phyloP scores from a whole-genome alignment of 1,284 basidiomycete species.

The Apiotrichum domesticum region DNA sequence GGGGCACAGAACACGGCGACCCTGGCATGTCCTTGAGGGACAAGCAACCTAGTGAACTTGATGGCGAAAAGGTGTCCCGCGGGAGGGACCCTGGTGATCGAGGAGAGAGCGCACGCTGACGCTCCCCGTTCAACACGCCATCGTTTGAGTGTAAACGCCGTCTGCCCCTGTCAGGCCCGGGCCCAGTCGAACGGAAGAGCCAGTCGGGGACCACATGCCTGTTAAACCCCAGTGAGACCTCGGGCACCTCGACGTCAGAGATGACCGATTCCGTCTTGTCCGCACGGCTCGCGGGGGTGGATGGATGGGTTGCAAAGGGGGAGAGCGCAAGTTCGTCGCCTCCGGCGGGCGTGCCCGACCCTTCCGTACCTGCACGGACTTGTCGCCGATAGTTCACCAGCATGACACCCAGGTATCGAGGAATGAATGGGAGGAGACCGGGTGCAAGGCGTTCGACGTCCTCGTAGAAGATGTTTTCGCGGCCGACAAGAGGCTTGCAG shows the following conservation, averaged over 20 bases:
- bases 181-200: constrained; percentile 54
- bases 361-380: constrained; percentile 20
- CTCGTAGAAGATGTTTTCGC: constrained; percentile 98
- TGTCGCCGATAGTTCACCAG: constrained; percentile 83
- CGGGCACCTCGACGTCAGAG: constrained; percentile 58
- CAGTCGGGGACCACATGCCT: constrained; percentile 93
- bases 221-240: constrained; percentile 87
- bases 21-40: constrained; percentile 19
- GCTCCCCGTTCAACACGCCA: constrained; percentile 21
- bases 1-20: constrained; percentile 17
- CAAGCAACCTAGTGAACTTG: constrained; percentile 29
- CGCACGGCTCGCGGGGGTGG: constrained; percentile 22
- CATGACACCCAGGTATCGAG: constrained; percentile 96
- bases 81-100: constrained; percentile 6
- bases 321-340: constrained; percentile 18
- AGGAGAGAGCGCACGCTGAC: not conserved
- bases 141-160: constrained; percentile 2
- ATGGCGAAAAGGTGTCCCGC: constrained; percentile 25
- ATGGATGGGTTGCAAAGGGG: constrained; percentile 23
- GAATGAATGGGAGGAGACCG: constrained; percentile 83
- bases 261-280: constrained; percentile 8
- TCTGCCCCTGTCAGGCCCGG: constrained; percentile 16
- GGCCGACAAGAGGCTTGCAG: constrained; percentile 96
- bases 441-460: constrained; percentile 89
- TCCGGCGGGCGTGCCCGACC: constrained; percentile 45